Conservation (phyloP, 164 flowering plant species). For the Berberis thunbergii region DNA sequence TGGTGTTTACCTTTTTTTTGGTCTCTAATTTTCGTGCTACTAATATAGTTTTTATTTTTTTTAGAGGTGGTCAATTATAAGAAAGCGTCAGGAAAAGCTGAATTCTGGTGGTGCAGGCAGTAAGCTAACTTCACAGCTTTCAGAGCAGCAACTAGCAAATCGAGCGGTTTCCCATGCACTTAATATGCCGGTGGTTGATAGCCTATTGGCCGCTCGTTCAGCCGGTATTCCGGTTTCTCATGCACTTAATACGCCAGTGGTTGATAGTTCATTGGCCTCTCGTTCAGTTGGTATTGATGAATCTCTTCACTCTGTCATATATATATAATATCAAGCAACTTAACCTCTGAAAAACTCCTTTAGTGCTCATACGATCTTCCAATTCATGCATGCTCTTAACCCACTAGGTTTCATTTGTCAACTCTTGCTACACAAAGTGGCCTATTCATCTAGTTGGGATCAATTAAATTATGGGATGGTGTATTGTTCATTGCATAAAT, state of each 20-base stretch:
- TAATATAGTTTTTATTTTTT: conserved; percentile 5
- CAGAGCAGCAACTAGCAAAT: conserved; percentile 61
- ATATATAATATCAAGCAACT: no score
- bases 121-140: conserved; percentile 29
- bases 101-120: conserved; percentile 21
- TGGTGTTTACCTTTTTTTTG: not conserved
- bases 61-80: conserved; percentile 79
- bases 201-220: no score
- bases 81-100: conserved; percentile 31
- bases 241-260: conserved; percentile 50
- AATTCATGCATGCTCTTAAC: no score
- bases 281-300: conserved; percentile 17
- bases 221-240: conserved; percentile 27
- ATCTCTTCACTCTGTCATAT: conserved; percentile 2
- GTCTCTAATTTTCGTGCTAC: conserved; percentile 1
- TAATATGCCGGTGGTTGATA: no score
- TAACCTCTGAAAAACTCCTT: no score
- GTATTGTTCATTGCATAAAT: no score
- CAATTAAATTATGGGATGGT: no score
- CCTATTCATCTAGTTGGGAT: no score
- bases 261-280: conserved; percentile 26
- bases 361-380: no score
- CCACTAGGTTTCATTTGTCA: no score
- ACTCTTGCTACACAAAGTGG: no score
- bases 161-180: conserved; percentile 23